Evolutionary conservation across 257 asterid genomes (phyloP), one percentile per base, ranked within the genome.

Genomic region (Nemophila menziesii): DNA sequence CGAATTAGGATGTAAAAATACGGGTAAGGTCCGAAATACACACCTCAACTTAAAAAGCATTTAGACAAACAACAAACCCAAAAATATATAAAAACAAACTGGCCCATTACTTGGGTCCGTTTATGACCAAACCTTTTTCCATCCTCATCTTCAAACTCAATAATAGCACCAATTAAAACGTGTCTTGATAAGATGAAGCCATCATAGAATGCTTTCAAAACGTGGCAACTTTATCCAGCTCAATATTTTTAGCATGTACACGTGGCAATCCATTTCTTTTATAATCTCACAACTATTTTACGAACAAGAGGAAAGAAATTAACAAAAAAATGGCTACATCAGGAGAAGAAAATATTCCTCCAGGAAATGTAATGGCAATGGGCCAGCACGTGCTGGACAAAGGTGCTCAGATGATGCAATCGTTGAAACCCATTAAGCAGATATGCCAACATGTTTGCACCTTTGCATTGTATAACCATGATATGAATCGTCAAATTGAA

Each of bases 401-500:
- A 20, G 69, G 84, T 0, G 74, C 79, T 8, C 79, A 79, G 22
- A 60, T 79, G 64, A 22, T 64, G 65, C 86, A 76, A 50, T 67
- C 92, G 0, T 49, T 75, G 12, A 72, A 70, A 44, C 83, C 92
- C 9, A 27, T 79, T 4, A 79, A 70, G 54, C 62, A 61, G 33
- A 76, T 79, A 64, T 64, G 33, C 16, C 82, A 75, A 44, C 86
- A 79, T 41, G 80, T 57, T 0, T 79, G 86, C 44, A 67, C 92
- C 26, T 75, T 79, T 50, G 80, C 92, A 5, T 43, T 76, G 4
- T 79, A 79, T 59, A 62, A 79, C 60, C 86, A 80, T 59, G 95
- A 80, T 23, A 64, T 77, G 78, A 60, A 43, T 29, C 92, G 93
- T 16, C 92, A 75, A 58, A 75, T 85, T 59, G 70, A 78, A 72